Conservation (phyloP, 192 early-diverging fungal species). For the Chytriomyces sp. region DNA sequence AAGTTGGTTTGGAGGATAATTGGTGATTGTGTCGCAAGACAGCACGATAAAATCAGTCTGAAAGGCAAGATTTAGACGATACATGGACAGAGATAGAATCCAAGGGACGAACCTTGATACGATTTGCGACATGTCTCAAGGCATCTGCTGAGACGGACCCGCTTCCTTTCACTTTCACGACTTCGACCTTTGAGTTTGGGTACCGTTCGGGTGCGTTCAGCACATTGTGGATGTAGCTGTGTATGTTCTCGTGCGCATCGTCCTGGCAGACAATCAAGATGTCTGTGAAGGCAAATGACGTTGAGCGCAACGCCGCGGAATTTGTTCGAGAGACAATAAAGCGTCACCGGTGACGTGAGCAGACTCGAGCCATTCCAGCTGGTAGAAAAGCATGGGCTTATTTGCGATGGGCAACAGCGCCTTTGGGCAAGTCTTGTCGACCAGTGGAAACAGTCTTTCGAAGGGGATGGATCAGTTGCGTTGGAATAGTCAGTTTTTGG, state of each 20-base stretch:
- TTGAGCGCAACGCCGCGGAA: conserved; percentile 7
- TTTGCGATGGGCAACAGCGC: conserved; percentile 93
- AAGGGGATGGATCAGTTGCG: background rate
- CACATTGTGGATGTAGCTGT: conserved; percentile 63
- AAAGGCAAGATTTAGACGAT: background rate
- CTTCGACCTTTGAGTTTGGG: conserved; percentile 65
- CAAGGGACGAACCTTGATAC: conserved; percentile 71
- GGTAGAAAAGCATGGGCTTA: conserved; percentile 93
- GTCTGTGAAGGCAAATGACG: conserved; percentile 54
- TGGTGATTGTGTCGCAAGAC: conserved; percentile 89
- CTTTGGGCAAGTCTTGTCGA: conserved; percentile 85
- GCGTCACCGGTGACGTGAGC: conserved; percentile 66
- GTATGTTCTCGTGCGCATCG: conserved; percentile 72
- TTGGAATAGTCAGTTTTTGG: too few species aligned
- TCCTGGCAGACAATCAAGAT: conserved; percentile 75
- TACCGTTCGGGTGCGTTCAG: conserved; percentile 50
- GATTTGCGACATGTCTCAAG: conserved; percentile 75
- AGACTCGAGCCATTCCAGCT: conserved; percentile 90
- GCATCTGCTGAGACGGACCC: conserved; percentile 80
- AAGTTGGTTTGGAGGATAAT: conserved; percentile 79
- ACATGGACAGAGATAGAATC: background rate
- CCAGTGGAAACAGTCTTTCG: conserved; percentile 55
- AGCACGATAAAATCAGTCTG: conserved; percentile 89
- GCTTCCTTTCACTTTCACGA: conserved; percentile 55
- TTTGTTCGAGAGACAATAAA: background rate